Evolutionary conservation across 1,139 yeast genomes (phyloP).

Genomic region (Yarrowia galli): DNA sequence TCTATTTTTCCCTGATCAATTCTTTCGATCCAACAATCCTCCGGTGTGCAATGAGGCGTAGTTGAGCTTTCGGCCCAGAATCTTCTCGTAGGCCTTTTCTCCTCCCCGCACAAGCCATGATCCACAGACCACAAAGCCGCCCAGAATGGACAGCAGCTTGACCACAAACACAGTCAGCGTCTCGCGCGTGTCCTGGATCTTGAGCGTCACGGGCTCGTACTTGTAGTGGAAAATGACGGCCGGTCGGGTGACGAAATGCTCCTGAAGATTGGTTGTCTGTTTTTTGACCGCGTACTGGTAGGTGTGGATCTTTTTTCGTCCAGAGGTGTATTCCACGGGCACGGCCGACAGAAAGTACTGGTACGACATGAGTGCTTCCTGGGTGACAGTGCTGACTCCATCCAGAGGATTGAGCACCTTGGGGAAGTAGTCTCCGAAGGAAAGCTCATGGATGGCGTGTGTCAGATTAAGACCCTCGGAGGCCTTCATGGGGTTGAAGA

Average conservation of each 20-base stretch:
- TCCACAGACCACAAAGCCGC: constrained; percentile 66
- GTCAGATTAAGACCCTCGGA: constrained; percentile 70
- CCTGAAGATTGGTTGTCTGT: constrained; percentile 46
- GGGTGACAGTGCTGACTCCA: constrained; percentile 53
- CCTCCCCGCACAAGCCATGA: constrained; percentile 51
- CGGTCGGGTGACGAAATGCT: constrained; percentile 14
- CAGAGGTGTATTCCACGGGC: constrained; percentile 76
- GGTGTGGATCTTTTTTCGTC: constrained; percentile 67
- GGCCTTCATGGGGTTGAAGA: constrained; percentile 51
- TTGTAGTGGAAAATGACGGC: constrained; percentile 76
- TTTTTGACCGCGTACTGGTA: constrained; percentile 86
- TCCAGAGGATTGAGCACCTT: constrained; percentile 87
- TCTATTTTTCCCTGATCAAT: neutral
- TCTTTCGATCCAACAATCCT: constrained; percentile 22
- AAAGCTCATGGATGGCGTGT: constrained; percentile 84
- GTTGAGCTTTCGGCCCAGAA: constrained; percentile 11
- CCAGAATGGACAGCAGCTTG: constrained; percentile 78
- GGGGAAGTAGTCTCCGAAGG: constrained; percentile 92
- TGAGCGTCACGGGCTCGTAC: constrained; percentile 83
- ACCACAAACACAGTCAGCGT: constrained; percentile 81
- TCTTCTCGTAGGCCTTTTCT: constrained; percentile 42
- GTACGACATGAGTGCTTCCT: constrained; percentile 50
- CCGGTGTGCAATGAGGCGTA: constrained; percentile 8
- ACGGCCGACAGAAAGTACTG: constrained; percentile 80
- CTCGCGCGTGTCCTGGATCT: constrained; percentile 72